Base-by-base conservation (phyloP, 176 grass and related monocot species). In the Tillandsia leiboldiana region DNA sequence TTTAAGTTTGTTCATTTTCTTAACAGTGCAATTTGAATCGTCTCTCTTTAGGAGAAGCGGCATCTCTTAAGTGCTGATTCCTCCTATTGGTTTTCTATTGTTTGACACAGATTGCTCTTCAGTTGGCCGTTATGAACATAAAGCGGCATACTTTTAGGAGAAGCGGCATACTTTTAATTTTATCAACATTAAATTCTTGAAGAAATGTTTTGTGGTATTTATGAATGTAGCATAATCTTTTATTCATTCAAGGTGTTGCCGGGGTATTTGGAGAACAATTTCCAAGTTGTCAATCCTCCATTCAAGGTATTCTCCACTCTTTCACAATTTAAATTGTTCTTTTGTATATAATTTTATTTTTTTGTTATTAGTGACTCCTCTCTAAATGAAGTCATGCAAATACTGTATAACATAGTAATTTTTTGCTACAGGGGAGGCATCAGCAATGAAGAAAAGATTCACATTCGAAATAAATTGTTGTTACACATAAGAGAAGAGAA, bases 401-500 rank as follows among this genome's bases (percentile, higher is more conserved):
- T 75, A 50, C 74, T 15, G 66, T 64, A 63, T 64, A 75, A 54
- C 7, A 15, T 49, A 63, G 48, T 66, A 62, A 64, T 72, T 71
- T 61, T 81, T 78, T 77, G 18, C 47, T 81, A 70, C 83, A 99
- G 94, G 73, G 94, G 84, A 76, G 94, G 84, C 70, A 99, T 99
- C 79, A 90, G 82, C 80, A 93, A 88, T 15, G 94, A 99, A 77
- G 94, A 99, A 73, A 99, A 99, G 82, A 82, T 74, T 51, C 89
- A 99, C 73, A 87, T 99, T 51, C 75, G 94, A 50, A 93, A 90
- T 71, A 99, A 86, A 73, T 86, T 99, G 23, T 63, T 99, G 73
- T 78, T 90, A 70, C 91, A 93, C 75, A 90, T 99, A 68, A 81
- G 84, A 12, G 94, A 99, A 75, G 89, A 93, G 77, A 92, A 99